Base-by-base conservation (phyloP, 1,284 basidiomycete species). In the Cryptococcus sp. region DNA sequence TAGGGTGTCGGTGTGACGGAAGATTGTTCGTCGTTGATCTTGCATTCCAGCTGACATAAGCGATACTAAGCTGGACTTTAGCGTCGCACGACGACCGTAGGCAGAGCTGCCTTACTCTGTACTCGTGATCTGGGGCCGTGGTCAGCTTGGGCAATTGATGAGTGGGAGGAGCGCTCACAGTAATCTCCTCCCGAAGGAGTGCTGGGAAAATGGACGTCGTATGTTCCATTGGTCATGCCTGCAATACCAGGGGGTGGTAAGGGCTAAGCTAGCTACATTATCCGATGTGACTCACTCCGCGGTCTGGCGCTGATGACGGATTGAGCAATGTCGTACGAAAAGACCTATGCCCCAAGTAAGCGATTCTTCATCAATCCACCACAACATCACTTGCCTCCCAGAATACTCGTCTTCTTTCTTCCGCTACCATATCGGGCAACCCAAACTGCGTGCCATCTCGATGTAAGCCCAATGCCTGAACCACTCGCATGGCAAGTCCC, bases 381-480 rank as follows among this genome's bases (percentile, higher is more conserved):
- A n/a, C 27, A 19, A 8, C 22, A 5, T 30, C 13, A 50, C 48
- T 38, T 39, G 65, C 62, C 55, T 68, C 66, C 66, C 66, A 68
- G 30, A 68, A 68, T 11, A 68, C 56, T 20, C 60, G 57, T 40
- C 64, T 25, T 27, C 66, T 20, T 47, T 64, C 57, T 22, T 52
- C 45, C 5, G 63, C 50, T 19, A 51, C 57, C 25, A 47, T 43
- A 19, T 27, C 50, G 0, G 63, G 48, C 8, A 69, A 43, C 47
- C 56, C 60, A 43, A 40, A 69, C n/a, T 62, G 57, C 5, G 43
- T 42, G 11, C 63, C 63, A 54, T 69, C 63, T 3, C 67, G 61
- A 57, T 69, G 67, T 16, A 69, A 43, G 8, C 67, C 67, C 8
- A 69, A 50, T 5, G 67, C 63, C 47, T 67, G 61, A 27, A 65